phyloP scores from a whole-genome alignment of 73 alveolate species.

The Blepharisma stoltei region DNA sequence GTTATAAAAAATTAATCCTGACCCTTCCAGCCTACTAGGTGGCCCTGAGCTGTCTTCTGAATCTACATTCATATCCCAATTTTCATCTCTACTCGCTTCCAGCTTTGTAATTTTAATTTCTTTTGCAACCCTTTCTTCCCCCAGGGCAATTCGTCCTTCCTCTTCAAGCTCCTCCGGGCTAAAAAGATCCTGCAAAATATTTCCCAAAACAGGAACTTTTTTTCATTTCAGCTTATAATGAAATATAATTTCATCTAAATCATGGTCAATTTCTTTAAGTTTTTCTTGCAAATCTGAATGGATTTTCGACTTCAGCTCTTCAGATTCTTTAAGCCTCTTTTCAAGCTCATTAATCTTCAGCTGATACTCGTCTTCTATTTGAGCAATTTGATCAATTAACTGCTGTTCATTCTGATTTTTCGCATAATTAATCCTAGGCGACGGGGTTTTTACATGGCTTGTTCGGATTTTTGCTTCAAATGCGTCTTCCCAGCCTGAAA shows the following conservation, averaged over 20 bases:
- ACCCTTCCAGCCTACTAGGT: background rate
- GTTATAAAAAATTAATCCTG: background rate
- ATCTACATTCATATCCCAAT: conserved; percentile 20
- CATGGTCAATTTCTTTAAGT: background rate
- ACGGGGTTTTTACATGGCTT: background rate
- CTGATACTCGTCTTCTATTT: background rate
- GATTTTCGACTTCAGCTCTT: background rate
- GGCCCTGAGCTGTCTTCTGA: conserved; percentile 14
- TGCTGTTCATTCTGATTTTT: conserved; percentile 9
- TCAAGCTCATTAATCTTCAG: background rate
- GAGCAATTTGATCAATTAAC: background rate
- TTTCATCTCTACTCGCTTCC: background rate
- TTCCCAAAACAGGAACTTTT: background rate
- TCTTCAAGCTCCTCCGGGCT: conserved; percentile 1
- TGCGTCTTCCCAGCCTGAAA: conserved; percentile 18
- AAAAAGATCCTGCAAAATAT: conserved; percentile 13
- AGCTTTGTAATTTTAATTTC: conserved; percentile 11
- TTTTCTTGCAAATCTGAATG: conserved; percentile 7
- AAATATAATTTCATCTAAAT: background rate
- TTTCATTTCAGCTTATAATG: background rate
- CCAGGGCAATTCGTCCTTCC: background rate
- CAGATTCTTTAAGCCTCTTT: background rate
- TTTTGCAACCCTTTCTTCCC: background rate
- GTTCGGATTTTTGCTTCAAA: background rate
- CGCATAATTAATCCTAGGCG: background rate